Evolutionary conservation across 768 basidiomycete species (phyloP), one percentile per base, ranked within the genome.

Genomic region (Sutorius australiensis): DNA sequence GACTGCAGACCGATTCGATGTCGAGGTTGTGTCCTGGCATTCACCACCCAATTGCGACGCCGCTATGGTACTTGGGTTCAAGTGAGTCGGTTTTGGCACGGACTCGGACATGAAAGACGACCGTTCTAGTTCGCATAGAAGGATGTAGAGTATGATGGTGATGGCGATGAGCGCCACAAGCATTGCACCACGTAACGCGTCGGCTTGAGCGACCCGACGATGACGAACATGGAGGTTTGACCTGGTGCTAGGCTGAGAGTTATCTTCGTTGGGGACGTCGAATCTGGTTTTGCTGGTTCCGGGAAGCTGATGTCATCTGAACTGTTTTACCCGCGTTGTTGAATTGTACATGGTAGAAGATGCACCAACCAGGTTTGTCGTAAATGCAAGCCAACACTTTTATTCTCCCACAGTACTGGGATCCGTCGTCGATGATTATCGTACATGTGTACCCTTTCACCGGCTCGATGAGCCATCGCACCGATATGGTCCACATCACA

Each of bases 141-240:
- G 31, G 31, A 62, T 28, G 41, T 64, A 68, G 50, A 68, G 65
- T 17, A 60, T 48, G 31, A 64, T n/a, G 19, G 53, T 60, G 37
- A 64, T 52, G 36, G 55, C 39, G 24, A 64, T 31, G 31, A 67
- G 55, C 1, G 53, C 55, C 21, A 56, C 39, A 42, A 66, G 47
- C 39, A 64, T 53, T 3, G 46, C 49, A 2, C 58, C 55, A 24
- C 53, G 57, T 39, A 67, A 12, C 0, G 49, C 33, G 36, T 60
- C 47, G 14, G 50, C 51, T 34, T 39, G 45, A 10, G 10, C 21
- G 3, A 16, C 19, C 24, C 28, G 56, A 40, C 36, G 59, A 11
- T 47, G 39, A 43, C 41, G 61, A 40, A 30, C 61, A 27, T 53
- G 10, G 24, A 24, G 24, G 24, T n/a, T 24, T 21, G 45, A 33